Base-by-base conservation (phyloP, 177 flowering plant genomes). In the Vitis hybrid region DNA sequence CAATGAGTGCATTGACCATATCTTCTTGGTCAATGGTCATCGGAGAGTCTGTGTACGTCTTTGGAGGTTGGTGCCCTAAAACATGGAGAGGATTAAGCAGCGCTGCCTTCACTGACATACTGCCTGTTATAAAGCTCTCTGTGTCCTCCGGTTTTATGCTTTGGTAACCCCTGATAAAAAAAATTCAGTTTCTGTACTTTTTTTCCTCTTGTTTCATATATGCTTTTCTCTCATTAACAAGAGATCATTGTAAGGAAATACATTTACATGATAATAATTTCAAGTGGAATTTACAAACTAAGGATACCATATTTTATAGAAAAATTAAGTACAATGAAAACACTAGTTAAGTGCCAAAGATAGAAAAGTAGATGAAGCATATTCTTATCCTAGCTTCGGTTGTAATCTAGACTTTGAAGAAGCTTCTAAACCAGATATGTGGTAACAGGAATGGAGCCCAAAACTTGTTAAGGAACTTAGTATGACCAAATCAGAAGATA, bases 91-190 rank as follows among this genome's bases (percentile, higher is more conserved):
- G 92, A 11, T 86, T 88, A 69, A 73, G 75, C 7, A 67, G 2
- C 4, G 76, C 78, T 65, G 85, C 88, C 19, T 82, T 88, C 38
- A 17, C 56, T 33, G 88, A 86, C 55, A 63, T 88, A 3, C 18
- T 71, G 53, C 84, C 86, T 17, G 80, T 87, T 0, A 18, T 83
- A 14, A 82, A 76, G 82, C 83, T 86, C 59, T 85, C 89, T 8
- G n/a, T 81, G 2, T 77, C 89, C n/a, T 88, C 88, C 15, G 88
- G 88, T 28, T 72, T 83, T 7, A 86, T 88, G 91, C 68, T 85
- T 38, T 85, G 89, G 91, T 87, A 78, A 70, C 63, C 53, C 12
- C 53, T 24, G 28, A 24, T 24, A 24, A 24, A 24, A 24, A 24
- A 24, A 22, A 56, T 4, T 38, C 62, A 64, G 53, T 19, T 58